Evolutionary conservation across 805 yeast genomes (phyloP), one percentile per base, ranked within the genome.

Genomic region (Clavispora santaluciae): DNA sequence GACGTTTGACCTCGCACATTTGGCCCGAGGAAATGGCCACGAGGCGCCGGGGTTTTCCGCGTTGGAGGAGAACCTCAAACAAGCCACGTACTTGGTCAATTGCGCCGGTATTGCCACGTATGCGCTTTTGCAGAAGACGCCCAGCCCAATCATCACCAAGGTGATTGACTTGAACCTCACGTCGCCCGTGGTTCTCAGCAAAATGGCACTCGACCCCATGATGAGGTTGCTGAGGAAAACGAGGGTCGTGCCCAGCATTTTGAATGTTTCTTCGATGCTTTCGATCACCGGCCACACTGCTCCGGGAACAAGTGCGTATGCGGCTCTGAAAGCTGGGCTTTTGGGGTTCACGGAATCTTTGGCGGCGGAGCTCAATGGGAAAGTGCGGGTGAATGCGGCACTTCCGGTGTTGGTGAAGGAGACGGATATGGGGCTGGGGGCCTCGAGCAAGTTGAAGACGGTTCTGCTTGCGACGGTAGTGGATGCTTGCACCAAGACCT

Each of bases 281-380:
- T 78, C 83, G 0, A 34, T 64, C 3, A 63, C 70, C 0, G 56
- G 57, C 9, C 37, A 49, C 4, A 45, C 51, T 1, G 46, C 66
- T 0, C 71, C 74, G 3, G 95, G 95, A 1, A 72, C 88, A 0
- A 46, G 78, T 0, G 81, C 81, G 0, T 87, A 87, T 50, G 64
- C 83, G 0, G 85, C 89, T 0, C 66, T 83, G 39, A 87, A 87
- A 54, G 80, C 83, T 0, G 95, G 88, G 0, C 53, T 87, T 3
- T 61, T 75, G 36, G 83, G 83, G 3, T 78, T 86, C 50, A 75
- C 88, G 0, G 60, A 66, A 34, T 58, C 81, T 0, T 55, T 85
- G 24, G 83, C 90, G 0, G 50, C 58, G 1, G 96, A 87, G 49
- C 54, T 83, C 44, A 72, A 71, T 11, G 60, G 77, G 0, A 67